Evolutionary conservation across 2,329 filamentous ascomycete genomes (phyloP).

Genomic region (Arthroderma sp.): DNA sequence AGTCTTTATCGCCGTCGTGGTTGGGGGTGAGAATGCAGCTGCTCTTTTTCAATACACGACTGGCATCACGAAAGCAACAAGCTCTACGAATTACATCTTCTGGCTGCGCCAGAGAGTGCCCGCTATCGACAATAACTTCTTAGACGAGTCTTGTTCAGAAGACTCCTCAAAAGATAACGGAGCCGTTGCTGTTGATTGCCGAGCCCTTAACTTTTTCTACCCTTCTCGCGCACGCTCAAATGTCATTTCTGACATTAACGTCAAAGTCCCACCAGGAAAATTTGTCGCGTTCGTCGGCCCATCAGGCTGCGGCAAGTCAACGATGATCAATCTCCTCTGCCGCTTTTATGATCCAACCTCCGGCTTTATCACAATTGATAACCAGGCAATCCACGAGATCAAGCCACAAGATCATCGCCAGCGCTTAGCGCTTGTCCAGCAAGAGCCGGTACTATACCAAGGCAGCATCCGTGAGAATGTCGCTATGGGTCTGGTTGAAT

Average conservation of each 20-base stretch:
- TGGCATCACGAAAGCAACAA: slow-evolving; percentile 56
- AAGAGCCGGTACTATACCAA: slow-evolving; percentile 68
- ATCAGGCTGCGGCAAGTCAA: slow-evolving; percentile 66
- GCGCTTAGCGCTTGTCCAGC: slow-evolving; percentile 61
- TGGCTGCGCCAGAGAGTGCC: slow-evolving; percentile 71
- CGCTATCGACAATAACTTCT: slow-evolving; percentile 38
- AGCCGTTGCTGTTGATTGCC: slow-evolving; percentile 8
- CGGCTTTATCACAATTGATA: slow-evolving; percentile 56
- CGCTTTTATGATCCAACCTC: slow-evolving; percentile 58
- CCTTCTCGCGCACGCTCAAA: slow-evolving; percentile 49
- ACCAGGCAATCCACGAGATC: slow-evolving; percentile 58
- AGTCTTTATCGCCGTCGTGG: slow-evolving; percentile 57
- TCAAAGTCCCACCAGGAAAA: slow-evolving; percentile 38
- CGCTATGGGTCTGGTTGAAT: slow-evolving; percentile 46
- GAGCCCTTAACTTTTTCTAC: slow-evolving; percentile 52
- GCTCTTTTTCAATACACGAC: slow-evolving; percentile 64
- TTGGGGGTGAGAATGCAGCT: slow-evolving; percentile 60
- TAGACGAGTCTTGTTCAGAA: neutral
- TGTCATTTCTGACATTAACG: slow-evolving; percentile 45
- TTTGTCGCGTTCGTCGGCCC: slow-evolving; percentile 50
- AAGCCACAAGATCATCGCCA: slow-evolving; percentile 55
- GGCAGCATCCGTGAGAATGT: slow-evolving; percentile 62
- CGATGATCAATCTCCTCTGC: slow-evolving; percentile 60
- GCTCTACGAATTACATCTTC: slow-evolving; percentile 59
- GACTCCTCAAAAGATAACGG: slow-evolving; percentile 29